Conservation (phyloP, 2,329 filamentous ascomycete species). For the Fusarium metavorans region DNA sequence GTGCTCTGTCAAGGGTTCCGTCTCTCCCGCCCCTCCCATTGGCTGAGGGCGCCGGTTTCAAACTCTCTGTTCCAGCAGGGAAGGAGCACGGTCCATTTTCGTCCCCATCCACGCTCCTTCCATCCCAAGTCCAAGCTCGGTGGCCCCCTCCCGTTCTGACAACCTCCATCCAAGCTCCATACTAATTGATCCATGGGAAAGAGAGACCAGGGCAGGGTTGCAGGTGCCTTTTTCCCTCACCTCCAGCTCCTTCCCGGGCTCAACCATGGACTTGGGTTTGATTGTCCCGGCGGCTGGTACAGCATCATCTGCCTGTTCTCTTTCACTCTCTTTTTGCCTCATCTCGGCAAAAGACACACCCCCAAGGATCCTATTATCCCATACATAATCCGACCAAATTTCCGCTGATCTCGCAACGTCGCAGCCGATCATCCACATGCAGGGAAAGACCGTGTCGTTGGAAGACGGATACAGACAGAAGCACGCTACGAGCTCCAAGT, state of each 20-base stretch:
- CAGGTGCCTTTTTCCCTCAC: conserved; percentile 22
- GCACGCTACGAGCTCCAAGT: conserved; percentile 25
- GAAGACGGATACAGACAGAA: conserved; percentile 21
- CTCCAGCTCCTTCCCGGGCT: conserved; percentile 11
- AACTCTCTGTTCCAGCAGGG: conserved; percentile 37
- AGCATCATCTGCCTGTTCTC: neutral
- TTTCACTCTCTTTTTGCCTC: conserved; percentile 28
- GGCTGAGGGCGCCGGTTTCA: conserved; percentile 32
- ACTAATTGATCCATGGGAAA: neutral
- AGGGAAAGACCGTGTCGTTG: conserved; percentile 29
- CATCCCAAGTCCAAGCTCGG: conserved; percentile 11
- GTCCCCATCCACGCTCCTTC: conserved; percentile 21
- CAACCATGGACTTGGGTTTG: conserved; percentile 28
- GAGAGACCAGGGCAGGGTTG: conserved; percentile 28
- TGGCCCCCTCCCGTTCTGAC: conserved; percentile 33
- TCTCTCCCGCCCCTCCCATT: conserved; percentile 14
- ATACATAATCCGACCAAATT: conserved; percentile 28
- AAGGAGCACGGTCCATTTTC: conserved; percentile 38
- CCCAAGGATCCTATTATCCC: neutral
- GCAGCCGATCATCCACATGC: conserved; percentile 36
- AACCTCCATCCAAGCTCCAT: conserved; percentile 19
- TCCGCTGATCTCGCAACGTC: conserved; percentile 36
- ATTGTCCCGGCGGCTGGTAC: conserved; percentile 28
- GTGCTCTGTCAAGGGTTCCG: conserved; percentile 24
- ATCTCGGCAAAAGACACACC: conserved; percentile 27